These are phyloP conservation scores for Pharnaceum exiguum DNA, from an alignment of 148 eudicot species.

Conservation along the genomic window DNA sequence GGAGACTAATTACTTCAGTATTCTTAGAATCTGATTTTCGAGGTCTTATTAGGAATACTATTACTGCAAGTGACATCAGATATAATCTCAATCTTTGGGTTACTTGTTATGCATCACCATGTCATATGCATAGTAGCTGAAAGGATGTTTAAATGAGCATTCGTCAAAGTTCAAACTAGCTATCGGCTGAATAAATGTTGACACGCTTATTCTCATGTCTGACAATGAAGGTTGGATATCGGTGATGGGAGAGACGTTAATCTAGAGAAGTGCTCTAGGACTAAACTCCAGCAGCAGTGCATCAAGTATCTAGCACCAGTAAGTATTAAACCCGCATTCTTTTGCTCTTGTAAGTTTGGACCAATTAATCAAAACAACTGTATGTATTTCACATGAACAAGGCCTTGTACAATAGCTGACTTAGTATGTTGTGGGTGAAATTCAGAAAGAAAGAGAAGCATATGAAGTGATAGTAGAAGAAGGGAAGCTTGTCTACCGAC, in stretches of 20 bases:
- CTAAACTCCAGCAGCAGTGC: conserved; percentile 68
- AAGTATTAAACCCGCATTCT: conserved; percentile 11
- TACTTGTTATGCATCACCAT: too few relatives aligned
- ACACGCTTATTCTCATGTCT: conserved; percentile 8
- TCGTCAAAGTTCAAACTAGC: background rate
- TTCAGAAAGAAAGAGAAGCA: conserved; percentile 71
- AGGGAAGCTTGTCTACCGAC: conserved; percentile 67
- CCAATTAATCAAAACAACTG: background rate
- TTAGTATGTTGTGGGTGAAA: background rate
- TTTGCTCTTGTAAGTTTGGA: background rate
- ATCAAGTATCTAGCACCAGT: conserved; percentile 90
- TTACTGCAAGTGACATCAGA: too few relatives aligned
- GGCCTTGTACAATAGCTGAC: too few relatives aligned
- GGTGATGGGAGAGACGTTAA: conserved; percentile 85
- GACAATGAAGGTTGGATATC: conserved; percentile 67
- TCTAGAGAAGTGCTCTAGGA: conserved; percentile 57
- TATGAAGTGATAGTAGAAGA: conserved; percentile 76
- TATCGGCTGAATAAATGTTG: background rate
- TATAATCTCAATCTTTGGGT: too few relatives aligned
- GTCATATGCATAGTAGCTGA: too few relatives aligned
- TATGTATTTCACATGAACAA: too few relatives aligned
- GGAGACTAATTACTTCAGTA: too few relatives aligned
- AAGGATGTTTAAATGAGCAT: too few relatives aligned
- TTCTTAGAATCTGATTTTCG: too few relatives aligned
- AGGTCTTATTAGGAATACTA: too few relatives aligned